phyloP scores from a whole-genome alignment of 768 basidiomycete species.

The Boletus rex-veris region DNA sequence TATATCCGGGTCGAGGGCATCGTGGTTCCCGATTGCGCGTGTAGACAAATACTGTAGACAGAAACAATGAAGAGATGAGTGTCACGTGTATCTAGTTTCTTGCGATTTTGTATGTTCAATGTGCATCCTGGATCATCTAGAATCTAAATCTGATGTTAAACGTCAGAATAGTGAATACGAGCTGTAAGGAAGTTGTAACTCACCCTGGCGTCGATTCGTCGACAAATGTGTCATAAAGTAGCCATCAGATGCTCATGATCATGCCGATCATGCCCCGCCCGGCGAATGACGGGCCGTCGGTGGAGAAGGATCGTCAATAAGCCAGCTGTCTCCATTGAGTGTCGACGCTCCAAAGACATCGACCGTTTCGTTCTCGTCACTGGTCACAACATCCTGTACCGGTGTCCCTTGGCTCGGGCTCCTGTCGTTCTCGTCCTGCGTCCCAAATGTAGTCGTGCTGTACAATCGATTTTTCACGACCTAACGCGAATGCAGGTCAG shows the following conservation, averaged over 20 bases:
- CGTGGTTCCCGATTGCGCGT: neutral
- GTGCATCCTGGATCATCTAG: constrained; percentile 5
- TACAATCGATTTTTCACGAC: constrained; percentile 29
- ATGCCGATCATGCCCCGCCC: neutral
- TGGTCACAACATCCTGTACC: neutral
- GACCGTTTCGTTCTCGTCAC: neutral
- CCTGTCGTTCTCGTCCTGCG: constrained; percentile 21
- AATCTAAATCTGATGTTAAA: constrained; percentile 1
- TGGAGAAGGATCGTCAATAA: neutral
- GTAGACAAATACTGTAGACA: neutral
- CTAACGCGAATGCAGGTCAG: constrained; percentile 5
- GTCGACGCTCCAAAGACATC: constrained; percentile 14
- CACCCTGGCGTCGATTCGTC: constrained; percentile 2
- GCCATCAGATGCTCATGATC: neutral
- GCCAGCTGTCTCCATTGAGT: constrained; percentile 6
- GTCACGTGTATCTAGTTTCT: neutral
- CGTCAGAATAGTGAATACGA: neutral
- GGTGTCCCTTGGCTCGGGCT: constrained; percentile 4
- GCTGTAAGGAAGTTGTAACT: constrained; percentile 8
- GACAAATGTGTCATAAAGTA: neutral
- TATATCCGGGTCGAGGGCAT: neutral
- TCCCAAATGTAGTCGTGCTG: constrained; percentile 34
- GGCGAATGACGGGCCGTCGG: neutral
- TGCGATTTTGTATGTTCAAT: neutral
- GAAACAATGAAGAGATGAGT: neutral